phyloP scores from a whole-genome alignment of 2,329 filamentous ascomycete genomes.

The Onygenales sp. region DNA sequence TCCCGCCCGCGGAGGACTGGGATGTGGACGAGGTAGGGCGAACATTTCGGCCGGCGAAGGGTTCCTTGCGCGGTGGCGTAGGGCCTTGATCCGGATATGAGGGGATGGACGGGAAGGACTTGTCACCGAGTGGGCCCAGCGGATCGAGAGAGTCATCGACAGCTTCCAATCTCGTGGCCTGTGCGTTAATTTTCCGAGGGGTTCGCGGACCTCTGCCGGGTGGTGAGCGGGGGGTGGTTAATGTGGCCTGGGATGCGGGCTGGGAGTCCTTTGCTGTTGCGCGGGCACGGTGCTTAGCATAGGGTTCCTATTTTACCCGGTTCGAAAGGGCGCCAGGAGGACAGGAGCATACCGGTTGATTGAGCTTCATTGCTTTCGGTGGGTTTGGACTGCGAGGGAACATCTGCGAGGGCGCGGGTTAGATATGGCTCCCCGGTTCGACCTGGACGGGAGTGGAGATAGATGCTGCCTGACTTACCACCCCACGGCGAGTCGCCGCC shows the following conservation, averaged over 20 bases:
- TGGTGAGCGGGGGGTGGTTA: slow-evolving; percentile 38
- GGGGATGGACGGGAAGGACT: slow-evolving; percentile 20
- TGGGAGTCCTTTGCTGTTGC: slow-evolving; percentile 8
- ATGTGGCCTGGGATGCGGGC: slow-evolving; percentile 21
- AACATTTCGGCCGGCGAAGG: slow-evolving; percentile 26
- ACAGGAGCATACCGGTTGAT: slow-evolving; percentile 18
- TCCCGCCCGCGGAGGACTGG: slow-evolving; percentile 40
- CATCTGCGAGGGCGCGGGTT: slow-evolving; percentile 27
- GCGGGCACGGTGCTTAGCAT: not conserved
- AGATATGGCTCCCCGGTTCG: slow-evolving; percentile 10
- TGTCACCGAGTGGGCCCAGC: slow-evolving; percentile 50
- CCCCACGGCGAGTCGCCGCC: slow-evolving; percentile 41
- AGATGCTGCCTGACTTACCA: slow-evolving; percentile 30
- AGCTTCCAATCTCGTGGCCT: slow-evolving; percentile 53
- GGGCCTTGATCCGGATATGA: slow-evolving; percentile 44
- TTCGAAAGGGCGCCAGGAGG: not conserved
- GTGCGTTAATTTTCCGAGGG: slow-evolving; percentile 49
- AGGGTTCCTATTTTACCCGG: not conserved
- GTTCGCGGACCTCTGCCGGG: slow-evolving; percentile 42
- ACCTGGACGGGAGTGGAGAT: slow-evolving; percentile 5
- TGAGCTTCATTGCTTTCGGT: slow-evolving; percentile 18
- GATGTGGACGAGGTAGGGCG: slow-evolving; percentile 31
- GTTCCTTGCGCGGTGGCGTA: slow-evolving; percentile 52
- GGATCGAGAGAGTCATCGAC: slow-evolving; percentile 55
- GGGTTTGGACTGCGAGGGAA: slow-evolving; percentile 34